Base-by-base conservation (phyloP, 2,329 filamentous ascomycete genomes). In the Aotearoamyces nothofagi region DNA sequence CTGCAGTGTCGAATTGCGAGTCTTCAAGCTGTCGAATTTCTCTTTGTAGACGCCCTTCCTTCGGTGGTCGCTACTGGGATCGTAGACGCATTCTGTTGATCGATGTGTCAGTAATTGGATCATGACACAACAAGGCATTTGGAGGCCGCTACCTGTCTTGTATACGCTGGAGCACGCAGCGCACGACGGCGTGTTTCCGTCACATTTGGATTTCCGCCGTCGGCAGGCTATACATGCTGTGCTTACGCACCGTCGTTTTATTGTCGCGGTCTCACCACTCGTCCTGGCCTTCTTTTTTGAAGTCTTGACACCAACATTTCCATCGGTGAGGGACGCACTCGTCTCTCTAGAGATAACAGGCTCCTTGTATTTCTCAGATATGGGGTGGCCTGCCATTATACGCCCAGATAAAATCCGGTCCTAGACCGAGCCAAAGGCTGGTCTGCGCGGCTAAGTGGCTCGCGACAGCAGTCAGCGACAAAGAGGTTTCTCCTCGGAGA, bases 91-190 rank as follows among this genome's bases (percentile, higher is more conserved):
- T 56, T 80, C 73, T 36, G 29, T 15, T 48, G 19, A 11, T 8
- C 32, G 8, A 15, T 15, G 10, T 25, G 25, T 19, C 22, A 14
- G 32, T 12, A 22, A 13, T 8, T 23, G 8, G 11, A 23, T 11
- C n/a, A n/a, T 11, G 9, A 10, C 5, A 14, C 13, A 27, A 23
- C 14, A 28, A 27, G 14, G 15, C 14, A 24, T 20, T n/a, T 15
- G 28, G 5, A 19, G 26, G n/a, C n/a, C 34, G 41, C 43, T 29
- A 49, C 47, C 47, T 35, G 81, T 90, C 36, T 73, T 70, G 50
- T 98, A 96, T 31, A 96, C 87, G 42, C 84, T 92, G 37, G 81
- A 74, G 55, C 90, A 98, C n/a, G 90, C 87, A 5, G 87, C 87
- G 50, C 90, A 96, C 43, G 81, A 86, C 5, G 87, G 87, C 4